Evolutionary conservation across 805 yeast species (phyloP), one percentile per base, ranked within the genome.

Genomic region (Yarrowia yakushimensis): DNA sequence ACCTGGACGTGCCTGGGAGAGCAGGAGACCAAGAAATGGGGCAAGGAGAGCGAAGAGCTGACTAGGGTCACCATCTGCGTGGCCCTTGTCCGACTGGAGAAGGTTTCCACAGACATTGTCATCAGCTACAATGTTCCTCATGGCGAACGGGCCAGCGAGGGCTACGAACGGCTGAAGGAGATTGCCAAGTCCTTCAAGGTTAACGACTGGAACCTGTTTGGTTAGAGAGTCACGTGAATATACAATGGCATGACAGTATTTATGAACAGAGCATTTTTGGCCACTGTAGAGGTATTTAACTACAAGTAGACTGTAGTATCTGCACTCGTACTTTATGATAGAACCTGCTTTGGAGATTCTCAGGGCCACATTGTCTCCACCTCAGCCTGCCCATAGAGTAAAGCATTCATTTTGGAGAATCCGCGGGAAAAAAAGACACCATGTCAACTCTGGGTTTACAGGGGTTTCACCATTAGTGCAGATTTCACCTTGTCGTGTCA

Each of bases 21-120:
- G 9, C 75, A 72, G 42, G 66, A 65, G 11, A 20, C 63, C 39
- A 39, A 57, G 20, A 28, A 66, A 66, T 6, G 28, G 33, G 43
- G 48, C 31, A 43, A 45, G 31, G 62, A 54, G 18, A 69, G 66
- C 3, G 54, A 59, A 25, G 34, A 25, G 33, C 54, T 59, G 25
- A 75, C 78, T 17, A 71, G 77, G 6, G 76, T 85, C 42, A 78
- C 81, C 13, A 74, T 85, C 13, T 77, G 85, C 15, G 67, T 86
- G n/a, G 86, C 84, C 0, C 70, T 88, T 43, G 73, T 87, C 33
- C 76, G 92, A 62, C 67, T 87, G 25, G 66, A 70, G 11, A 77
- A 77, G 54, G 82, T 75, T 0, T 74, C 74, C 2, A 85, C 92
- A 0, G 96, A 88, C 72, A 76, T 85, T 3, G 69, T 87, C 41